Evolutionary conservation across 176 grass and related monocot species (phyloP), one percentile per base, ranked within the genome.

Genomic region (Oryza glaberrima): DNA sequence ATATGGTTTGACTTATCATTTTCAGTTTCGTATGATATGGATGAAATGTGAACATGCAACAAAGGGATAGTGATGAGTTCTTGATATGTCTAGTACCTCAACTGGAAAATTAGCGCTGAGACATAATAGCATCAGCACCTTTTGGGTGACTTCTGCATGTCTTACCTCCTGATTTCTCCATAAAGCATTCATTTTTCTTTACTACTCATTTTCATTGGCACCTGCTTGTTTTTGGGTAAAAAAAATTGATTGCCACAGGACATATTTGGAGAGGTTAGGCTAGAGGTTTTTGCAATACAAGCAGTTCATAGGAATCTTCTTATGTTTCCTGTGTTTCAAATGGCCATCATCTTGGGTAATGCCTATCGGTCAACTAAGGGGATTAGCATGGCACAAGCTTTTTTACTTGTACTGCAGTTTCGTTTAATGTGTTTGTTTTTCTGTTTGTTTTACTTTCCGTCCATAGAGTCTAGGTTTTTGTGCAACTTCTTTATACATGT

Each of bases 351-450:
- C 52, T 25, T 78, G 11, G 11, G 34, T 44, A 49, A 72, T 4
- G 8, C 58, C 58, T 63, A 23, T 22, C 23, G 46, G 25, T 7
- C 46, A 52, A 51, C 13, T 80, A 75, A 85, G 67, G n/a, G 73
- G 10, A 23, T 79, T 9, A 65, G 6, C 20, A 11, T 49, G 68
- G 12, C 25, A 0, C 58, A 41, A 81, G 44, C 22, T 68, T 54
- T 66, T 68, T 86, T 54, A 22, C 22, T 43, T 73, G 4, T n/a
- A 28, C 51, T 72, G 22, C 8, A 23, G 23, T 70, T 77, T 45
- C 34, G 15, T 77, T 85, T 69, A 19, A 23, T 54, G 70, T 60
- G 36, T 52, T 85, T 5, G 43, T 76, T 67, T 19, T 67, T 19
- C 11, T 61, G 7, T 56, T 80, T 32, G 8, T 56, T 82, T 82